phyloP scores from a whole-genome alignment of 306 rosid genomes.

The Acacia acuminata region DNA sequence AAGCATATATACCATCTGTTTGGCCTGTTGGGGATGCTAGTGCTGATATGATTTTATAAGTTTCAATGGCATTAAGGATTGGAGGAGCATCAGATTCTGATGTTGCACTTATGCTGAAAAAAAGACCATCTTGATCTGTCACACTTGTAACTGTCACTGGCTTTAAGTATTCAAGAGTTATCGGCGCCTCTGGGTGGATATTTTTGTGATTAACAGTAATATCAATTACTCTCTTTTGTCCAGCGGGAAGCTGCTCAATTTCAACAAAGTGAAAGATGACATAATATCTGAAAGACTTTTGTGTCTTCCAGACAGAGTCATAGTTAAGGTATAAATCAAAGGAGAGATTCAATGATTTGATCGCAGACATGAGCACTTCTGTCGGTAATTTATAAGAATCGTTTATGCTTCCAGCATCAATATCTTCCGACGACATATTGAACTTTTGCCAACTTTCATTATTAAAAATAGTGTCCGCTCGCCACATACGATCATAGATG shows the following conservation, averaged over 20 bases:
- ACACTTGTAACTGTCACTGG: neutral
- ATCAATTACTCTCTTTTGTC: no score
- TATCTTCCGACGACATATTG: neutral
- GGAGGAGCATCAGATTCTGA: neutral
- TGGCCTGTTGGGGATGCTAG: neutral
- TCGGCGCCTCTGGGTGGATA: no score
- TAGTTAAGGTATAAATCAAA: no score
- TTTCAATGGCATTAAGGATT: neutral
- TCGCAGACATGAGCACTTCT: no score
- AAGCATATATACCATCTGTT: neutral
- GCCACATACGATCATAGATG: conserved; percentile 7
- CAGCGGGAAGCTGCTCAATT: no score
- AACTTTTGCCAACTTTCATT: neutral
- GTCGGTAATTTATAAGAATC: neutral
- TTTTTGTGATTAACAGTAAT: no score
- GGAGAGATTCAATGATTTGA: no score
- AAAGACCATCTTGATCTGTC: neutral
- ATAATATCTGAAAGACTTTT: no score
- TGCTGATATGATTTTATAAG: neutral
- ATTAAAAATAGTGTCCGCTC: accelerated
- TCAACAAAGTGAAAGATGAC: no score
- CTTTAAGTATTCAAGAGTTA: neutral
- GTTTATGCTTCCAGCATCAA: neutral
- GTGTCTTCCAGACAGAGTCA: no score
- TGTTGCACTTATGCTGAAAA: neutral